Conservation (phyloP, 768 basidiomycete genomes). For the Neoboletus magnificus region DNA sequence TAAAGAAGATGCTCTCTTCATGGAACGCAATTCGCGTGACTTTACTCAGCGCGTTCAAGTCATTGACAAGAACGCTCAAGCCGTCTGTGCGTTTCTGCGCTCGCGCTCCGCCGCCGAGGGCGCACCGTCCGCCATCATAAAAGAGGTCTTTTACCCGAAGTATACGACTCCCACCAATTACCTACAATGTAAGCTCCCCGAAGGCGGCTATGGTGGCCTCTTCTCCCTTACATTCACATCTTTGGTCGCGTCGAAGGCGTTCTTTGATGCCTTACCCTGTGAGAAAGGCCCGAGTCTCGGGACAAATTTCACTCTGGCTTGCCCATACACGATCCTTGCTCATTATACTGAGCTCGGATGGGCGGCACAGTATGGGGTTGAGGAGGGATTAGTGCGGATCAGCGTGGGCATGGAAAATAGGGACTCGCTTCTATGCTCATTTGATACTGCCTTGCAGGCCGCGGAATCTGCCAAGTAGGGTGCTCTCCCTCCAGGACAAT, state of each 20-base stretch:
- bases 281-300: constrained; percentile 90
- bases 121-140: constrained; percentile 48
- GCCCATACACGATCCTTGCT: constrained; percentile 89
- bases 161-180: constrained; percentile 73
- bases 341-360: constrained; percentile 89
- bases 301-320: constrained; percentile 94
- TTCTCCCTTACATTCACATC: constrained; percentile 86
- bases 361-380: constrained; percentile 86
- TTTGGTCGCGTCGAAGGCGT: constrained; percentile 61
- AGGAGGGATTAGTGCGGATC: constrained; percentile 77
- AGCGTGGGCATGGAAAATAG: constrained; percentile 88
- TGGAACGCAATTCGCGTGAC: constrained; percentile 98
- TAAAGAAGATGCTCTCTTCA: constrained; percentile 88
- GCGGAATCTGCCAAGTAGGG: constrained; percentile 49
- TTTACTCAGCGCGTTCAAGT: constrained; percentile 69
- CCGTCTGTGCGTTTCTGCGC: constrained; percentile 74
- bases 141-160: constrained; percentile 88
- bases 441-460: constrained; percentile 64
- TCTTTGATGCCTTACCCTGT: constrained; percentile 81
- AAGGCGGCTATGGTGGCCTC: constrained; percentile 73
- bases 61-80: constrained; percentile 82
- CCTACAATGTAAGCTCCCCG: constrained; percentile 56
- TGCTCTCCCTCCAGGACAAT: neutral
- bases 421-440: constrained; percentile 51
- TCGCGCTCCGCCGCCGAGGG: constrained; percentile 50